Evolutionary conservation across 2,329 filamentous ascomycete species (phyloP), one percentile per base, ranked within the genome.

Genomic region (Aureobasidium zeae): DNA sequence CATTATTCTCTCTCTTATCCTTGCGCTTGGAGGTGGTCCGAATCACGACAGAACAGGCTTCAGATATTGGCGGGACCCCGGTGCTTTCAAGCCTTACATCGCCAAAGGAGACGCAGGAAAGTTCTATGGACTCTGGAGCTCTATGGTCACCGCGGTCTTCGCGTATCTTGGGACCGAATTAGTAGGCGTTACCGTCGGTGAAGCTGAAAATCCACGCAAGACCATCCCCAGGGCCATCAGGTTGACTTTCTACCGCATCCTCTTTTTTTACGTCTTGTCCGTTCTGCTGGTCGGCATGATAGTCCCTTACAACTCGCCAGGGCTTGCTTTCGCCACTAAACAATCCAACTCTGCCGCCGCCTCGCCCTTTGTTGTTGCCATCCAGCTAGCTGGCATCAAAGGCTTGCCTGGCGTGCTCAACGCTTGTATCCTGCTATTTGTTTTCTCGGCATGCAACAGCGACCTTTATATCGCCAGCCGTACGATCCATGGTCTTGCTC

Each of bases 181-280:
- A 31, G 79, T 86, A 38, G 83, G 82, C 64, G 81, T 87, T 11
- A 87, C 83, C 0, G 81, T 86, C 24, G 83, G 80, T 42, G 82
- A 87, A 63, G 82, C 83, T 0, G 80, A 86, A 64, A 87, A 87
- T 64, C 84, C 84, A 1, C 77, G 83, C 57, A 77, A 76, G 60
- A 83, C 79, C 12, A 79, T 89, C 49, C 84, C 84, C 9, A 31
- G 37, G 48, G 83, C 83, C 42, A 87, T 87, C 69, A 82, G 79
- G 59, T 71, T 86, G 37, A 87, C 83, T 52, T 88, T 88, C 63
- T 88, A 76, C 68, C 83, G 84, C 46, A 88, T 89, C 59, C 64
- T 86, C 52, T 68, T 88, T 66, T 89, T 89, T 70, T 89, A 89
- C 69, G 72, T 79, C 54, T 62, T 86, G 47, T 79, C 75, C 16